A percentile compares a stretch with the other conserved stretches of the same genome.
phyloP scores from a whole-genome alignment of 768 basidiomycete species.

The Lactarius vividus region DNA sequence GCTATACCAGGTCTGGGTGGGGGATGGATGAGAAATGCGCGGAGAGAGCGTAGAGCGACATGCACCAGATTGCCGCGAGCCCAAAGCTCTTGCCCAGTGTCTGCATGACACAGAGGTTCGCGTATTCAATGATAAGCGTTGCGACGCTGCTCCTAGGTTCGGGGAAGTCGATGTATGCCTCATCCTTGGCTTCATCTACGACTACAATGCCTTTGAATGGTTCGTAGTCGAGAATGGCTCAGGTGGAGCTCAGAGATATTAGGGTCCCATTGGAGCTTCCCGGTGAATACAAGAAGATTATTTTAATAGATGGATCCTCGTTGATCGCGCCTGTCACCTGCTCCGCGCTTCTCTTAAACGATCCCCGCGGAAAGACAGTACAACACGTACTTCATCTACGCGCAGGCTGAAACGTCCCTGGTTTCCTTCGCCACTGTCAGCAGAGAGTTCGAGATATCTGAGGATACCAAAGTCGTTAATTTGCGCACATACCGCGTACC shows the following conservation, averaged over 20 bases:
- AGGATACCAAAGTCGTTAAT: slow-evolving; percentile 89
- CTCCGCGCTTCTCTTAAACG: slow-evolving; percentile 1
- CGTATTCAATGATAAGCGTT: slow-evolving; percentile 71
- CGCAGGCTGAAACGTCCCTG: slow-evolving; percentile 68
- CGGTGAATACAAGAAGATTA: slow-evolving; percentile 93
- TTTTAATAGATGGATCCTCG: slow-evolving; percentile 74
- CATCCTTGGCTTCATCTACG: slow-evolving; percentile 55
- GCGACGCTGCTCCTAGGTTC: slow-evolving; percentile 59
- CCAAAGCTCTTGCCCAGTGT: slow-evolving; percentile 97
- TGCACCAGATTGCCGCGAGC: slow-evolving; percentile 91
- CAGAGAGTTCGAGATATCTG: slow-evolving; percentile 64
- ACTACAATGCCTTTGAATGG: slow-evolving; percentile 88
- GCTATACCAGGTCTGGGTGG: slow-evolving; percentile 76
- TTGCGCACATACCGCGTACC: slow-evolving; percentile 90
- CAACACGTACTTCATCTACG: slow-evolving; percentile 62
- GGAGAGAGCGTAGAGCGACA: slow-evolving; percentile 2
- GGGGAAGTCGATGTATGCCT: slow-evolving; percentile 96
- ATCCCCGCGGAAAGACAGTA: background rate
- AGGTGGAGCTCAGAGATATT: slow-evolving; percentile 68
- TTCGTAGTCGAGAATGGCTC: slow-evolving; percentile 69
- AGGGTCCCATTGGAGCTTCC: slow-evolving; percentile 95
- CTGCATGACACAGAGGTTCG: slow-evolving; percentile 89
- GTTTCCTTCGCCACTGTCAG: slow-evolving; percentile 64
- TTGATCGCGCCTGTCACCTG: slow-evolving; percentile 71
- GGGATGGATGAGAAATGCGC: slow-evolving; percentile 3